A percentile compares a stretch with the other conserved stretches of the same genome.
phyloP scores from a whole-genome alignment of 2,329 filamentous ascomycete genomes.

The Rachicladosporium sp. region DNA sequence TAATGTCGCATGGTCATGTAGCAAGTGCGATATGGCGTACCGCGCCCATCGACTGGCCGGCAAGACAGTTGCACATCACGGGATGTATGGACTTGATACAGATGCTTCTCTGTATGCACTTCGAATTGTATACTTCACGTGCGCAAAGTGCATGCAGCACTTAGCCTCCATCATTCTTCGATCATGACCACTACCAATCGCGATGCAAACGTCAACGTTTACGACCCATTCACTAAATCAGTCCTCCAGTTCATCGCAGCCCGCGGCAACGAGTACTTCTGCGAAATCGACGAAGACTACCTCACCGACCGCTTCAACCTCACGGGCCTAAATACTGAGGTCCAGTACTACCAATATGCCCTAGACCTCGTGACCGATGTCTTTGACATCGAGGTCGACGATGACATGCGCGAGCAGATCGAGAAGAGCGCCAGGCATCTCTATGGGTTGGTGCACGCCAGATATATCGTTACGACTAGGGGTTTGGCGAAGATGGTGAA shows the following conservation, averaged over 20 bases:
- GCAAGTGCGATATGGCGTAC: no score
- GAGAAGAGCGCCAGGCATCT: slow-evolving; percentile 94
- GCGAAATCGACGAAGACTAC: slow-evolving; percentile 98
- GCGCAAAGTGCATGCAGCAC: no score
- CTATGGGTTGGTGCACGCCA: slow-evolving; percentile 89
- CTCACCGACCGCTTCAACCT: slow-evolving; percentile 96
- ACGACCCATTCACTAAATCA: slow-evolving; percentile 6
- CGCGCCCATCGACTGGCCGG: no score
- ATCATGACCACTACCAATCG: not conserved
- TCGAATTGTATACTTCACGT: no score
- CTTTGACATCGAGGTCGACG: slow-evolving; percentile 96
- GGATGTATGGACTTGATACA: no score
- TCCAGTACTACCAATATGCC: slow-evolving; percentile 98
- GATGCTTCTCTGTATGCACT: no score
- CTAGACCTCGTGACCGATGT: slow-evolving; percentile 95
- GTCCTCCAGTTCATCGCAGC: slow-evolving; percentile 83
- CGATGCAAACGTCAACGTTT: not conserved
- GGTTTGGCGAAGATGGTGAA: slow-evolving; percentile 91
- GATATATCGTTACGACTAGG: slow-evolving; percentile 92
- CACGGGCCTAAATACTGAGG: slow-evolving; percentile 90
- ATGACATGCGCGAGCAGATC: slow-evolving; percentile 95
- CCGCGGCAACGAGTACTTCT: slow-evolving; percentile 96
- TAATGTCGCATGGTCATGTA: no score
- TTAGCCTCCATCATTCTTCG: no score
- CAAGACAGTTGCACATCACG: no score